Conservation (phyloP, 208 protist genomes). For the Trypanosoma caninum region DNA sequence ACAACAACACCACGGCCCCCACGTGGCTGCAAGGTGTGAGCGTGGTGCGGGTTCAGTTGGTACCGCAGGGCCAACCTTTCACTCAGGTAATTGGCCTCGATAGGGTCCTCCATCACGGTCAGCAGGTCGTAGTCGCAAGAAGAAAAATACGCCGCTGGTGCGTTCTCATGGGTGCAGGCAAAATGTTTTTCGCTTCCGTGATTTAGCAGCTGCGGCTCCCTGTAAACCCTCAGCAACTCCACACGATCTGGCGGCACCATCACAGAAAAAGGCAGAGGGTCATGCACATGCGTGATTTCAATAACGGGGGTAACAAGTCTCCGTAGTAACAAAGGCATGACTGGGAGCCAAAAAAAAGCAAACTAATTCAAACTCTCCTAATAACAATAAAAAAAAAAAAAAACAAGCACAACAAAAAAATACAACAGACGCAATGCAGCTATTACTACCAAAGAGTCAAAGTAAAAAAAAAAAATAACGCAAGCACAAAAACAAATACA, state of each 20-base stretch:
- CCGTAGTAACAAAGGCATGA: not conserved
- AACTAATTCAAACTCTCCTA: not conserved
- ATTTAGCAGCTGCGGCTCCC: slow-evolving; percentile 4
- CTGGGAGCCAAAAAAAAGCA: not conserved
- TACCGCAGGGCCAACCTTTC: slow-evolving; percentile 12
- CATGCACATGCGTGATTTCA: slow-evolving; percentile 8
- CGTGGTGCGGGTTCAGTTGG: slow-evolving; percentile 20
- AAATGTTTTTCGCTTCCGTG: slow-evolving; percentile 4
- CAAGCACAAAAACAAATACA: not conserved
- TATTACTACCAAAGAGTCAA: not conserved
- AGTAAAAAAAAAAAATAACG: slow-evolving; percentile 4
- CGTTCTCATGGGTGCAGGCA: not conserved
- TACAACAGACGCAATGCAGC: no score
- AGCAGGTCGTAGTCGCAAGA: not conserved
- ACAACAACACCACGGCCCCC: not conserved
- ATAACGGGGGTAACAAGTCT: slow-evolving; percentile 8
- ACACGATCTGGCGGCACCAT: not conserved
- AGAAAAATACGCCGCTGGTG: no score
- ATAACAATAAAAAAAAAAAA: not conserved
- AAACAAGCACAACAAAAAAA: slow-evolving; percentile 19
- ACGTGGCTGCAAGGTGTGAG: not conserved
- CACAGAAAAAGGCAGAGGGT: slow-evolving; percentile 7
- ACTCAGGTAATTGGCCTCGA: not conserved
- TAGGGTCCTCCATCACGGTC: slow-evolving; percentile 3
- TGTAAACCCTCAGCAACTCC: not conserved